These are phyloP conservation scores for Mallotus japonicus DNA, from an alignment of 441 rosid genomes.

Conservation along the genomic window DNA sequence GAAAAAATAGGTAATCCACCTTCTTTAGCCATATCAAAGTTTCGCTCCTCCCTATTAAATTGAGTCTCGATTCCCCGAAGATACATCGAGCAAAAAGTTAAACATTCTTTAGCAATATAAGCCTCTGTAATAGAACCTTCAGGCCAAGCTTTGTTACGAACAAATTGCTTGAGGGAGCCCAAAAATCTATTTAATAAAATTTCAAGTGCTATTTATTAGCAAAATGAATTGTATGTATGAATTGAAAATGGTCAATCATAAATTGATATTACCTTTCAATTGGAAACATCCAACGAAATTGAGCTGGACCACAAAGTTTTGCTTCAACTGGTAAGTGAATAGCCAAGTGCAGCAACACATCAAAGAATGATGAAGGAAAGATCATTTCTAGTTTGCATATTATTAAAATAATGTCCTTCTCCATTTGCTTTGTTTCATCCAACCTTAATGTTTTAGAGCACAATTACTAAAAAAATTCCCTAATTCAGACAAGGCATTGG, in stretches of 20 bases:
- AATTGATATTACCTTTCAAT: not conserved
- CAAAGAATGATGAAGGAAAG: not conserved
- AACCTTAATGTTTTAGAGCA: not conserved
- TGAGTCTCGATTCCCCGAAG: not conserved
- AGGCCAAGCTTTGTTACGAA: not conserved
- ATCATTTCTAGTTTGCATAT: not conserved
- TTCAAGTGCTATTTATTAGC: not conserved
- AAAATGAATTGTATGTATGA: not conserved
- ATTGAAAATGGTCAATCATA: no score
- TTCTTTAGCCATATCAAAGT: not conserved
- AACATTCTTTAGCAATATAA: not conserved
- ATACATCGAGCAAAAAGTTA: not conserved
- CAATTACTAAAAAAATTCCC: not conserved
- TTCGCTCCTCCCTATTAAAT: not conserved
- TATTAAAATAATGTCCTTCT: not conserved
- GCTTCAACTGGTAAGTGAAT: not conserved
- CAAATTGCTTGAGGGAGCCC: not conserved
- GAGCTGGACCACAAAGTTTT: not conserved
- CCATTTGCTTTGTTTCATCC: not conserved
- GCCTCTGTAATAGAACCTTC: conserved; percentile 4
- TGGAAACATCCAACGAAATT: conserved; percentile 5
- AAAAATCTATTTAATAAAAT: not conserved
- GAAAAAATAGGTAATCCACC: not conserved
- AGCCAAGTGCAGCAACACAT: not conserved
- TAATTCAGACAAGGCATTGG: not conserved